Percentiles rank a stretch among this genome's conserved stretches.
Evolutionary conservation across 768 basidiomycete species (phyloP).

Genomic region (Collybia mongolica): DNA sequence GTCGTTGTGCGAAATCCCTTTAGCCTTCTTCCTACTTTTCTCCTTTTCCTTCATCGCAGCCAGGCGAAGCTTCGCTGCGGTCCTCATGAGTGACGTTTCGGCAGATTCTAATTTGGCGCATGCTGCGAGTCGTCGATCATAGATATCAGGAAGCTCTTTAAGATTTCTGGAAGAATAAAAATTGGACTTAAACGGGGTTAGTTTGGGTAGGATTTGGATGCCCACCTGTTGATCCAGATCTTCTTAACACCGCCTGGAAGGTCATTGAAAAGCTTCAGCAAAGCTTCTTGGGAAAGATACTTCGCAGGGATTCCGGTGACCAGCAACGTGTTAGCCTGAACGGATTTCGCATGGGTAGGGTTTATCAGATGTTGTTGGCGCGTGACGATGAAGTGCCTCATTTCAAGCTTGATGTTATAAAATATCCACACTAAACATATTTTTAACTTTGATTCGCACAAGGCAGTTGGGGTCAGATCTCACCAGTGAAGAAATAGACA

Average conservation of each 20-base stretch:
- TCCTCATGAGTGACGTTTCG: slow-evolving; percentile 74
- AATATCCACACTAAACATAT: slow-evolving; percentile 70
- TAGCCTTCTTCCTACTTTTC: slow-evolving; percentile 23
- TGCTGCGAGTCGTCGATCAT: slow-evolving; percentile 72
- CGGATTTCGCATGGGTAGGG: slow-evolving; percentile 66
- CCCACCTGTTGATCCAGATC: slow-evolving; percentile 89
- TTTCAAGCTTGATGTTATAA: slow-evolving; percentile 78
- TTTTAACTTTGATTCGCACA: background rate
- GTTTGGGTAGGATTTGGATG: background rate
- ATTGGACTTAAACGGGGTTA: background rate
- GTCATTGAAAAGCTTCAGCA: slow-evolving; percentile 69
- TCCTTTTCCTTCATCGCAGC: slow-evolving; percentile 50
- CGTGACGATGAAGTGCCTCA: slow-evolving; percentile 73
- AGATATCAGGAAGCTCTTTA: slow-evolving; percentile 82
- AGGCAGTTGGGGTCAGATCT: slow-evolving; percentile 19
- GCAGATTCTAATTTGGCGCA: slow-evolving; percentile 83
- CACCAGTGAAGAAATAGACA: slow-evolving; percentile 77
- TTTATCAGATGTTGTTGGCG: slow-evolving; percentile 84
- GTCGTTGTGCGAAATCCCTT: slow-evolving; percentile 8
- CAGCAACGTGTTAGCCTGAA: slow-evolving; percentile 89
- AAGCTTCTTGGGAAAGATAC: slow-evolving; percentile 69
- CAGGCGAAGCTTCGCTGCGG: slow-evolving; percentile 68
- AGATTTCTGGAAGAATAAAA: slow-evolving; percentile 59
- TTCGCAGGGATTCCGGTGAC: slow-evolving; percentile 84
- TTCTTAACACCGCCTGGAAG: slow-evolving; percentile 89